phyloP scores from a whole-genome alignment of 2,329 filamentous ascomycete species.

The Microcera coccophila region DNA sequence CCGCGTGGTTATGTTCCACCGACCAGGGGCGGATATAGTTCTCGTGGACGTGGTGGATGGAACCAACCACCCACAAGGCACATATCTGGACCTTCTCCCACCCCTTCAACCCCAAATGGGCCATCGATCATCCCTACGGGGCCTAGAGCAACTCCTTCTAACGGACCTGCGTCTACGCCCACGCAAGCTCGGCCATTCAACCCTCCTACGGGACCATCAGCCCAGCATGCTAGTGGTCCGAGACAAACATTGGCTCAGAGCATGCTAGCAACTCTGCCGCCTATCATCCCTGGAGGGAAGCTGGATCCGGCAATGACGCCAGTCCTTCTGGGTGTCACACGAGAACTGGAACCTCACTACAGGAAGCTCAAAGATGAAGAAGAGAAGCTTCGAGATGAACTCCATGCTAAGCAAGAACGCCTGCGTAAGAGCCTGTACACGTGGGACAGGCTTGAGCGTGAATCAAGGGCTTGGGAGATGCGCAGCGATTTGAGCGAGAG shows the following conservation, averaged over 20 bases:
- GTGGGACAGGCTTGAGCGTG: slow-evolving; percentile 54
- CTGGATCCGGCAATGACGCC: slow-evolving; percentile 46
- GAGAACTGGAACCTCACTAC: slow-evolving; percentile 53
- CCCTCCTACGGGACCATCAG: slow-evolving; percentile 53
- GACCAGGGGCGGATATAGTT: slow-evolving; percentile 41
- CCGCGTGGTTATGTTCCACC: slow-evolving; percentile 52
- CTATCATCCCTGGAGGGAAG: slow-evolving; percentile 52
- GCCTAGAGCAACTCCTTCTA: slow-evolving; percentile 36
- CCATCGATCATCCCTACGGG: slow-evolving; percentile 46
- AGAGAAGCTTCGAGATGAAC: slow-evolving; percentile 52
- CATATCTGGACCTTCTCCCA: slow-evolving; percentile 32
- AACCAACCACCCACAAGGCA: slow-evolving; percentile 32
- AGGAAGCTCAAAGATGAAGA: slow-evolving; percentile 55
- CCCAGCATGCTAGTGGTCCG: slow-evolving; percentile 34
- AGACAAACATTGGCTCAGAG: slow-evolving; percentile 50
- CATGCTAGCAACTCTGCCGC: slow-evolving; percentile 49
- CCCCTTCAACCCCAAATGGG: slow-evolving; percentile 40
- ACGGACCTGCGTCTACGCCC: slow-evolving; percentile 37
- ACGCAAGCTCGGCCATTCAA: slow-evolving; percentile 49
- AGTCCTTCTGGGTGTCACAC: slow-evolving; percentile 45
- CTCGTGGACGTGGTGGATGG: slow-evolving; percentile 48
- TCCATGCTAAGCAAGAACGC: slow-evolving; percentile 51
- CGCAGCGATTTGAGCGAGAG: slow-evolving; percentile 54
- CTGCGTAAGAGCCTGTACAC: slow-evolving; percentile 49
- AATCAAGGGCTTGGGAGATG: slow-evolving; percentile 51